These are phyloP conservation scores for Torrubiellomyces zombiae DNA, from an alignment of 2,329 filamentous ascomycete species.

Conservation along the genomic window DNA sequence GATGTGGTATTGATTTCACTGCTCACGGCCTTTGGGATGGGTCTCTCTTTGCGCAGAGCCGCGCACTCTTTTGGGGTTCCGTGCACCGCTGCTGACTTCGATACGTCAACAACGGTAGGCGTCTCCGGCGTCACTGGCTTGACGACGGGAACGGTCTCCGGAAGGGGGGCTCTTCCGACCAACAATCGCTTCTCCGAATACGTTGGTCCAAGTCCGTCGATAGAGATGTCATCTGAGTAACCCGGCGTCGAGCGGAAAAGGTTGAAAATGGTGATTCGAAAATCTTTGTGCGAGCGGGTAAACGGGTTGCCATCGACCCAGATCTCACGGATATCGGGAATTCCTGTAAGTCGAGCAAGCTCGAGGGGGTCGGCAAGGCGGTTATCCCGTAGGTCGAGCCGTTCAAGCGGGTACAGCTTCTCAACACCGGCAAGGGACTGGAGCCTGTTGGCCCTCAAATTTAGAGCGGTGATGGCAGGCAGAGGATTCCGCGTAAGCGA, in stretches of 20 bases:
- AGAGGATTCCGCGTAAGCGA: constrained; percentile 74
- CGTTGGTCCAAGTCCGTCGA: constrained; percentile 71
- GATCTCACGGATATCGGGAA: constrained; percentile 81
- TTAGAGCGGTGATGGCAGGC: constrained; percentile 84
- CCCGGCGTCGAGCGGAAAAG: constrained; percentile 82
- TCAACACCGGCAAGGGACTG: constrained; percentile 80
- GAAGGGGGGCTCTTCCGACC: constrained; percentile 63
- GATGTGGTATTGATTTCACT: constrained; percentile 43
- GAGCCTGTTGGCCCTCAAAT: constrained; percentile 77
- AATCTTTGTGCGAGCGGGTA: constrained; percentile 68
- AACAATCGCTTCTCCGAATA: constrained; percentile 75
- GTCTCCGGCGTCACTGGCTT: constrained; percentile 49
- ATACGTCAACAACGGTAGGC: constrained; percentile 45
- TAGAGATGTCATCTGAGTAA: constrained; percentile 76
- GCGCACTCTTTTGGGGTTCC: constrained; percentile 30
- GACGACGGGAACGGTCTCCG: constrained; percentile 60
- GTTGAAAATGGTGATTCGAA: constrained; percentile 87
- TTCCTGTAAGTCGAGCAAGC: constrained; percentile 71
- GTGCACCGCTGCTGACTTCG: constrained; percentile 47
- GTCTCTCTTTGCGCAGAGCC: constrained; percentile 43
- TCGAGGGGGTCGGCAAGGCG: constrained; percentile 80
- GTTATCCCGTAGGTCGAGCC: constrained; percentile 84
- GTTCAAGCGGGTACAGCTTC: constrained; percentile 71
- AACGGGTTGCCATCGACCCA: constrained; percentile 91
- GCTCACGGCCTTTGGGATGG: constrained; percentile 31